Base-by-base conservation (phyloP, 257 asterid species). In the Anisodus tanguticus region DNA sequence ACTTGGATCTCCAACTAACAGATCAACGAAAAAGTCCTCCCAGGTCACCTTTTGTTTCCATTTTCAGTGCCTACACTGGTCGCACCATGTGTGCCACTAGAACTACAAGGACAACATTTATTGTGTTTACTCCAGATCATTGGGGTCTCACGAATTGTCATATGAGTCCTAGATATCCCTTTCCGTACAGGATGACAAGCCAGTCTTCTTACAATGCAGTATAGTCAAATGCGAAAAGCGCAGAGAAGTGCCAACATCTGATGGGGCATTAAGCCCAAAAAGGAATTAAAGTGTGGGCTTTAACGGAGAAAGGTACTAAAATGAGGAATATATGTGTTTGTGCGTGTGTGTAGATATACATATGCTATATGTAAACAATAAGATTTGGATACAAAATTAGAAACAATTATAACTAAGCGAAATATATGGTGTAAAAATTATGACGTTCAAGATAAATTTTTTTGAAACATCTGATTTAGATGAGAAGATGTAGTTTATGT, bases 191-290 rank as follows among this genome's bases (percentile, higher is more conserved):
- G 17, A 59, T 9, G 16, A 59, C 31, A 5, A 62, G 16, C 70
- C 70, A 63, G 70, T 26, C 79, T 71, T 71, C 17, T 45, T 71
- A 71, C 37, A 41, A 22, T 17, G 79, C 57, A 71, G 78, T 71
- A n/a, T 43, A 71, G 79, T 45, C 5, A 45, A 51, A 51, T 51
- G 39, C 31, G 41, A 45, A 43, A 41, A 45, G 79, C 16, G 8
- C 55, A 70, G 79, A 70, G 31, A 70, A 70, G 55, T 70, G 26
- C 55, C 16, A 17, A 2, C 55, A 0, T 41, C 57, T 45, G 35
- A 41, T 71, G n/a, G 57, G 57, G 4, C 9, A 43, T 17, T 43
- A 16, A 71, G 57, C 57, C 9, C 16, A 71, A 43, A n/a, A 17
- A 39, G 39, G 5, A n/a, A 45, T 45, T 71, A 9, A 45, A 4